Base-by-base conservation (phyloP, 2,329 filamentous ascomycete genomes). In the Juglanconis sp. region DNA sequence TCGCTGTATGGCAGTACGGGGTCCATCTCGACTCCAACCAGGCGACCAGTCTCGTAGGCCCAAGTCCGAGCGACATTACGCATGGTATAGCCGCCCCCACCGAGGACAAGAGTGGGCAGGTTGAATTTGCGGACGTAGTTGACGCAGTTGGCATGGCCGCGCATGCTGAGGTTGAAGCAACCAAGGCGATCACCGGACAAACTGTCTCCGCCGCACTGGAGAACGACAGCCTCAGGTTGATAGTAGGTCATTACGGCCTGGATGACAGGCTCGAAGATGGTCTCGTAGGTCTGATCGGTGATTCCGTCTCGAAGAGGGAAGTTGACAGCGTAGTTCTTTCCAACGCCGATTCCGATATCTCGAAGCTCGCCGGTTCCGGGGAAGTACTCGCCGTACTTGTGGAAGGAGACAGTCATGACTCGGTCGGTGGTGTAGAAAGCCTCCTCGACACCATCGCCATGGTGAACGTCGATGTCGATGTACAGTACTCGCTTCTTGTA, bases 371-470 rank as follows among this genome's bases (percentile, higher is more conserved):
- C 93, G 1, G 93, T 97, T 52, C 92, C 93, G 0, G 93, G 93
- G 75, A 96, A 97, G 77, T 96, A 97, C 76, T 91, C 92, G 71
- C 95, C 94, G 73, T 96, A 98, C 73, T 98, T 97, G 80, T 99
- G 73, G 74, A 96, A 97, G 35, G 92, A 96, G 42, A 96, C 87
- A 0, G 94, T 97, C 79, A 94, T 88, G 64, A 95, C 90, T 59
- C 91, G 87, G 71, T 93, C 90, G 24, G 90, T 91, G 11, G 89
- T 90, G 76, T 89, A 91, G 70, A 95, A 95, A 7, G 90, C 90
- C 74, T 93, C 88, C 73, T 95, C 91, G 9, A 95, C 90, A 56
- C 90, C 90, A 71, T 95, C 90, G 65, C 90, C 90, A 68, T 95
- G 90, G 73, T 95, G 90, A 6, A 95, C 90, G 73, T 95, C 91